A percentile compares a stretch with the other conserved stretches of the same genome.
phyloP scores from a whole-genome alignment of 2,329 filamentous ascomycete genomes.

The Colletotrichum camelliae region DNA sequence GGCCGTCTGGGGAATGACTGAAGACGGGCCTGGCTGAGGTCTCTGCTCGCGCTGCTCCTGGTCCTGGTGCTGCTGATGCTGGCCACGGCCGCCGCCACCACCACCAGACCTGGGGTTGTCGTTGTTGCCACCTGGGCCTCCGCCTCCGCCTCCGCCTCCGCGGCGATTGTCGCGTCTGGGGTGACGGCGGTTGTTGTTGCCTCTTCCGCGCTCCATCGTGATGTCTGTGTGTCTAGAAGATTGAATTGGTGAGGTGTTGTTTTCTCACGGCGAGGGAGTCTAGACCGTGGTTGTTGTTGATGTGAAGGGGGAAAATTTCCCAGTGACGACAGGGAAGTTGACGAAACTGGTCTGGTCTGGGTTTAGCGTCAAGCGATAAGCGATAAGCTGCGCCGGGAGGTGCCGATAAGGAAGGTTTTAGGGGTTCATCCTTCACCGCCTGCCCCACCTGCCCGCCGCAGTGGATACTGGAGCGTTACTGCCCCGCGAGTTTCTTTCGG shows the following conservation, averaged over 20 bases:
- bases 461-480: not conserved
- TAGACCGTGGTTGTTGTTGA: not conserved
- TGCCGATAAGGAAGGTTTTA: conserved; percentile 1
- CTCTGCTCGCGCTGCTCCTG: not conserved
- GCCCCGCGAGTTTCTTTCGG: not conserved
- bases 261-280: not conserved
- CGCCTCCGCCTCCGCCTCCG: not conserved
- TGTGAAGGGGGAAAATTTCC: conserved; percentile 14
- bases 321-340: not conserved
- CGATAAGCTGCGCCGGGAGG: not conserved
- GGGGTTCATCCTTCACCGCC: conserved; percentile 3
- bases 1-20: conserved; percentile 2
- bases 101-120: not conserved
- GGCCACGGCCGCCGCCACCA: not conserved
- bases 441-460: not conserved
- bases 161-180: conserved; percentile 2
- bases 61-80: not conserved
- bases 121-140: not conserved
- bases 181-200: not conserved
- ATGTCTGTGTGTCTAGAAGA: not conserved
- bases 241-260: not conserved
- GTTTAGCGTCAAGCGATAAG: not conserved
- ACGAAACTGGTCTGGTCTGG: conserved; percentile 2
- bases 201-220: conserved; percentile 19
- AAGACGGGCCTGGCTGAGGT: not conserved